Evolutionary conservation across 169 alveolate species (phyloP).

Genomic region (Miamiensis avidus): DNA sequence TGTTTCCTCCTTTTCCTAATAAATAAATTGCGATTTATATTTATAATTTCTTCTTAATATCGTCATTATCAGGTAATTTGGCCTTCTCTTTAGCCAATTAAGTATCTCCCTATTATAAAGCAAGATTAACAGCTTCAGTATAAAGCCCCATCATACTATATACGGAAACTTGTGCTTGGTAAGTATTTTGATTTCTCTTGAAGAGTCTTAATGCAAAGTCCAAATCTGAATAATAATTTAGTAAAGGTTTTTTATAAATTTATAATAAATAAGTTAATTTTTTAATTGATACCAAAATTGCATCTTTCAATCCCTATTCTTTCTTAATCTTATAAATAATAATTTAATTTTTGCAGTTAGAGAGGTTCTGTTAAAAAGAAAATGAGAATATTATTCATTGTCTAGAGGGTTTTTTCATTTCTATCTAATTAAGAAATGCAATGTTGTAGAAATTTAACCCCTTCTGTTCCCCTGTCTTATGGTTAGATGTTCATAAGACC

Average conservation of each 20-base stretch:
- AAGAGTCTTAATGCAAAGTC: conserved; percentile 38
- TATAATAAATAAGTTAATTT: not conserved
- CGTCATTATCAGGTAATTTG: conserved; percentile 51
- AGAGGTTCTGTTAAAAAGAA: conserved; percentile 35
- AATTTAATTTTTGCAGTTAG: conserved; percentile 23
- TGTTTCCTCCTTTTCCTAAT: conserved; percentile 23
- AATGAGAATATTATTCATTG: conserved; percentile 35
- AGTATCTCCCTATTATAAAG: conserved; percentile 55
- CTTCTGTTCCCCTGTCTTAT: conserved; percentile 24
- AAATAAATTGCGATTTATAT: conserved; percentile 64
- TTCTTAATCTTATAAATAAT: conserved; percentile 27
- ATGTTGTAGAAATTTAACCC: conserved; percentile 28
- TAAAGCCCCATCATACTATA: conserved; percentile 71
- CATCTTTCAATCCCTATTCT: not conserved
- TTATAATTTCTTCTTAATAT: conserved; percentile 62
- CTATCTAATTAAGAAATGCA: not conserved
- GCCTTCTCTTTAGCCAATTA: conserved; percentile 70
- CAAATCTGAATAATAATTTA: conserved; percentile 19
- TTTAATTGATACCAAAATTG: not conserved
- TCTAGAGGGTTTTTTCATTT: conserved; percentile 21
- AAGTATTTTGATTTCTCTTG: conserved; percentile 21
- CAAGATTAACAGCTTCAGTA: conserved; percentile 69
- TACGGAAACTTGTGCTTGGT: conserved; percentile 52
- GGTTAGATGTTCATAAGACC: conserved; percentile 44
- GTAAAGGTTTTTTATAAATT: too few species aligned